Conservation (phyloP, 2,329 filamentous ascomycete genomes). For the Colletotrichum endophyticum region DNA sequence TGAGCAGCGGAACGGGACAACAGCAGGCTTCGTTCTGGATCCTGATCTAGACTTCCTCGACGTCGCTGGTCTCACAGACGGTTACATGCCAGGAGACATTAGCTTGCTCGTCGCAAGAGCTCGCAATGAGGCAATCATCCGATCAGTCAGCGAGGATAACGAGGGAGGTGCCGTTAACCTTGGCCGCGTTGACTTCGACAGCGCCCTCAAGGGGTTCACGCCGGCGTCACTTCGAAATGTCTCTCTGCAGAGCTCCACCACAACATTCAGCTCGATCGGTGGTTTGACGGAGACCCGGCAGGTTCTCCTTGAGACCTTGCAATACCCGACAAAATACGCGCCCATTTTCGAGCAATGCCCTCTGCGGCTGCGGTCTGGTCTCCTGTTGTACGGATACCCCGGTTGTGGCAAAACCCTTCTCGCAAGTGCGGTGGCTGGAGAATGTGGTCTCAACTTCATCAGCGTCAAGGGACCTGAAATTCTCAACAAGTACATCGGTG, state of each 20-base stretch:
- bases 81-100: constrained; percentile 97
- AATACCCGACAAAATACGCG: constrained; percentile 97
- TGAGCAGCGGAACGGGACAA: constrained; percentile 33
- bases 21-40: constrained; percentile 75
- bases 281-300: constrained; percentile 86
- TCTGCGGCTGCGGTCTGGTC: constrained; percentile 88
- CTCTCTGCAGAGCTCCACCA: constrained; percentile 89
- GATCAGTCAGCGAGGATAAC: constrained; percentile 67
- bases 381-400: constrained; percentile 92
- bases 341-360: constrained; percentile 97
- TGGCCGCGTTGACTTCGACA: constrained; percentile 77
- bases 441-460: constrained; percentile 98
- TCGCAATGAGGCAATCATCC: constrained; percentile 90
- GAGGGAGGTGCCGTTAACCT: constrained; percentile 63
- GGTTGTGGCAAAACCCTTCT: constrained; percentile 97
- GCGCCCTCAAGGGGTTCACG: constrained; percentile 88
- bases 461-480: constrained; percentile 98
- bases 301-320: constrained; percentile 90
- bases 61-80: constrained; percentile 91
- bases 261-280: constrained; percentile 90
- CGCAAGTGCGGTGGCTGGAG: constrained; percentile 94
- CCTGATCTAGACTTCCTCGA: constrained; percentile 87
- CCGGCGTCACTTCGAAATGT: constrained; percentile 95
- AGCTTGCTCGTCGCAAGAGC: constrained; percentile 85
- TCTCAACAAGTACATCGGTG: constrained; percentile 98